These are phyloP conservation scores for Glomus cerebriforme DNA, from an alignment of 192 early-diverging fungal genomes.

Conservation along the genomic window DNA sequence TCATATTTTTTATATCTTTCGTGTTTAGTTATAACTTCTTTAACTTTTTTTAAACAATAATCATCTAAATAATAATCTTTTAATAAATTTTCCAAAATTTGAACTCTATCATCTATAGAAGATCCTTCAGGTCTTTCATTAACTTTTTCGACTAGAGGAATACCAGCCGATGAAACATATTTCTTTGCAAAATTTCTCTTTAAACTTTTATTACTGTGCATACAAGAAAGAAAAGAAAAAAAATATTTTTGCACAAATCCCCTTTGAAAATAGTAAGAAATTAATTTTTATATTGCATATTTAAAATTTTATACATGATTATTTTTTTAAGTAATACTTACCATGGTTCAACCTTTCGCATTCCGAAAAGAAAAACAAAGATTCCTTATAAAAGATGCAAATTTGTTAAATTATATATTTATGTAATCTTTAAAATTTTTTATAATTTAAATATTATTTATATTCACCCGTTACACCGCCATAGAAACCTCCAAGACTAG, in stretches of 20 bases:
- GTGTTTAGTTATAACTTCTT: too few relatives aligned
- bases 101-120: neutral
- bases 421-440: neutral
- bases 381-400: neutral
- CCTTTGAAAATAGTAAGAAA: neutral
- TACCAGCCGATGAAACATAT: neutral
- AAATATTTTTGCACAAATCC: constrained; percentile 3
- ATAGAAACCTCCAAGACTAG: neutral
- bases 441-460: neutral
- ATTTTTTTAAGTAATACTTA: neutral
- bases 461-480: neutral
- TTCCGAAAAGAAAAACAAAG: neutral
- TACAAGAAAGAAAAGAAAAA: neutral
- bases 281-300: neutral
- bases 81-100: constrained; percentile 6
- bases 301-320: neutral
- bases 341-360: neutral
- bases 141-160: neutral
- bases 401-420: too few relatives aligned
- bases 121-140: neutral
- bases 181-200: neutral
- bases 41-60: too few relatives aligned
- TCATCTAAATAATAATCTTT: constrained; percentile 2
- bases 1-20: too few relatives aligned
- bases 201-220: neutral